These are phyloP conservation scores for Aquilaria malaccensis DNA, from an alignment of 345 rosid species.

Conservation along the genomic window DNA sequence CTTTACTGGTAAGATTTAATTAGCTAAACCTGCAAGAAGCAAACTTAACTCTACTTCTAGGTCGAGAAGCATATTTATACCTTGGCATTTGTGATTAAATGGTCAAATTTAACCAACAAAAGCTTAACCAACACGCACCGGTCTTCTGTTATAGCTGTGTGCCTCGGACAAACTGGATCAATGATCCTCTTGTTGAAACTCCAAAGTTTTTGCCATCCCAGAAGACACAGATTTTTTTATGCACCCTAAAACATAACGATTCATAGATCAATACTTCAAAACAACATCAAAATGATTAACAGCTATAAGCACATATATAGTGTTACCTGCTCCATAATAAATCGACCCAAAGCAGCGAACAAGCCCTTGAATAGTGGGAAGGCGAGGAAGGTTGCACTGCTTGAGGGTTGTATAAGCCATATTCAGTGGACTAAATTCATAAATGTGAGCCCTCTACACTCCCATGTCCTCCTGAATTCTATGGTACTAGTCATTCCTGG, in stretches of 20 bases:
- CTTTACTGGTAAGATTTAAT: background rate
- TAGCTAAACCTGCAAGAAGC: background rate
- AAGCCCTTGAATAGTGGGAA: constrained; percentile 92
- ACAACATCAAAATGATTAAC: background rate
- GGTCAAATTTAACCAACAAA: constrained; percentile 46
- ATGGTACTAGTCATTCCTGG: constrained; percentile 73
- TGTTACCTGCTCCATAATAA: constrained; percentile 81
- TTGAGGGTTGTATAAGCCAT: constrained; percentile 77
- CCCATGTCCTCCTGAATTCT: constrained; percentile 79
- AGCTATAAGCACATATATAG: too few species aligned
- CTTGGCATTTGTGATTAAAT: constrained; percentile 66
- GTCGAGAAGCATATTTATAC: constrained; percentile 15
- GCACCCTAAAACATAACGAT: constrained; percentile 51
- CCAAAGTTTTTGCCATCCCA: constrained; percentile 97
- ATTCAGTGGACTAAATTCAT: constrained; percentile 75
- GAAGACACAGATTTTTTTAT: constrained; percentile 70
- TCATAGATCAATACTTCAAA: background rate
- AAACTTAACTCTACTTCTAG: background rate
- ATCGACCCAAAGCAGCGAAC: constrained; percentile 71
- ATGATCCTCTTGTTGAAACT: constrained; percentile 78
- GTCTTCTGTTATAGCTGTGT: constrained; percentile 74
- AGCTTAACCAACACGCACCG: constrained; percentile 46
- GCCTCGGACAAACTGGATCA: constrained; percentile 86
- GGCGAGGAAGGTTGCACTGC: constrained; percentile 80
- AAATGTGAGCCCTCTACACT: constrained; percentile 50